Evolutionary conservation across 768 basidiomycete species (phyloP).

Genomic region (Termitomyces sp.): DNA sequence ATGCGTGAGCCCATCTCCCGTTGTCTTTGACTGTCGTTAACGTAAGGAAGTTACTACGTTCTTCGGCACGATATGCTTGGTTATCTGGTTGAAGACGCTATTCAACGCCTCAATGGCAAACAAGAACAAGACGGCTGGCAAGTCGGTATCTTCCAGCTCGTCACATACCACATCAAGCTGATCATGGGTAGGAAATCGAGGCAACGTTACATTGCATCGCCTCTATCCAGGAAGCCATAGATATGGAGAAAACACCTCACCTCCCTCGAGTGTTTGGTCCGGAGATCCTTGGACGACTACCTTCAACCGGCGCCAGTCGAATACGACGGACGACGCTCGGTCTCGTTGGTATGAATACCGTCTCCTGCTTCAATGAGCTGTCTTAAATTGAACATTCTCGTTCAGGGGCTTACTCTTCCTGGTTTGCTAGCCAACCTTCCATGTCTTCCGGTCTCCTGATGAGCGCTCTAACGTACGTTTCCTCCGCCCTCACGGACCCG

Average conservation of each 20-base stretch:
- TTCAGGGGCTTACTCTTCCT: constrained; percentile 69
- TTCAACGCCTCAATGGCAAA: constrained; percentile 41
- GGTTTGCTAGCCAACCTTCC: constrained; percentile 56
- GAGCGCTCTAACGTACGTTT: constrained; percentile 62
- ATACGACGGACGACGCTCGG: constrained; percentile 69
- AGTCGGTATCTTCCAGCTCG: constrained; percentile 33
- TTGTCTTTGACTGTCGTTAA: neutral
- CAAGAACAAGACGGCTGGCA: constrained; percentile 62
- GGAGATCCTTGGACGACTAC: constrained; percentile 63
- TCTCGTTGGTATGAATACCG: constrained; percentile 57
- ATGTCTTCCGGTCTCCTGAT: constrained; percentile 45
- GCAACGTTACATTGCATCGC: constrained; percentile 82
- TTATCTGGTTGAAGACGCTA: constrained; percentile 59
- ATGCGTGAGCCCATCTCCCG: constrained; percentile 53
- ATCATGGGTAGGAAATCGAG: constrained; percentile 63
- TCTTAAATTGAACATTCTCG: neutral
- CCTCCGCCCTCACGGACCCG: constrained; percentile 62
- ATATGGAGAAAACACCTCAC: constrained; percentile 43
- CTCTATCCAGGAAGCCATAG: constrained; percentile 83
- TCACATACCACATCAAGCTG: neutral
- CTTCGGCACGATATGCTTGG: constrained; percentile 79
- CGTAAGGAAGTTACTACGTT: constrained; percentile 65
- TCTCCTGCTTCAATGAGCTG: neutral
- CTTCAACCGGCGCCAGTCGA: constrained; percentile 55
- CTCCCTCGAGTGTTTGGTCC: constrained; percentile 66